Base-by-base conservation (phyloP, 306 rosid species). In the Nissolia schottii region DNA sequence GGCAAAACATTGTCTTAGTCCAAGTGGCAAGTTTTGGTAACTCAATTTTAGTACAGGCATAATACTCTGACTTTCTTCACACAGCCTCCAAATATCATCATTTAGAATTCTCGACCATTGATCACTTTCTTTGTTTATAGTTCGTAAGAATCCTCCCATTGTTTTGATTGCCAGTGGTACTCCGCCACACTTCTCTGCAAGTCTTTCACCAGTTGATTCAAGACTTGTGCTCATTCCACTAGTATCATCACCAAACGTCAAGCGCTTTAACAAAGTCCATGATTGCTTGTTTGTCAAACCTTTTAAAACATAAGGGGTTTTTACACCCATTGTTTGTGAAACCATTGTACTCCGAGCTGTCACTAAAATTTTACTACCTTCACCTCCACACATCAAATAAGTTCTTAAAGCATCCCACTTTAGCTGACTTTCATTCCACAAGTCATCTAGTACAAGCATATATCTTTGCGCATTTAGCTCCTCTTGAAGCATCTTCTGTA, bases 111-210 rank as follows among this genome's bases (percentile, higher is more conserved):
- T 9, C 3, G 4, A 8, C 57, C 71, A 65, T 6, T 37, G 14
- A 37, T 65, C 71, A 65, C 15, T 15, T 24, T 43, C 71, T 45
- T 25, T 7, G 9, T 25, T 27, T 15, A 8, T 25, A 45, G 15
- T 8, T 16, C 19, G 56, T 66, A 66, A 66, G 0, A 66, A 19
- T 10, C 72, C 72, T 46, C 54, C 70, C 34, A 41, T 43, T 2
- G 70, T 64, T 24, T 32, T 64, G 18, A 64, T 64, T 13, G 70
- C 72, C 10, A 66, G 58, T 0, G 72, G 72, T n/a, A 66, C 43
- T 25, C 72, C 72, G 13, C 7, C 28, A 41, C 70, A 64, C 70
- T 45, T 64, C 3, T 23, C 37, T 2, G 71, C 71, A 22, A 65
- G 41, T 16, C 49, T 24, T 23, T 65, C 56, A 40, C 71, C 71